Evolutionary conservation across 148 eudicot genomes (phyloP).

Genomic region (Silene latifolia): DNA sequence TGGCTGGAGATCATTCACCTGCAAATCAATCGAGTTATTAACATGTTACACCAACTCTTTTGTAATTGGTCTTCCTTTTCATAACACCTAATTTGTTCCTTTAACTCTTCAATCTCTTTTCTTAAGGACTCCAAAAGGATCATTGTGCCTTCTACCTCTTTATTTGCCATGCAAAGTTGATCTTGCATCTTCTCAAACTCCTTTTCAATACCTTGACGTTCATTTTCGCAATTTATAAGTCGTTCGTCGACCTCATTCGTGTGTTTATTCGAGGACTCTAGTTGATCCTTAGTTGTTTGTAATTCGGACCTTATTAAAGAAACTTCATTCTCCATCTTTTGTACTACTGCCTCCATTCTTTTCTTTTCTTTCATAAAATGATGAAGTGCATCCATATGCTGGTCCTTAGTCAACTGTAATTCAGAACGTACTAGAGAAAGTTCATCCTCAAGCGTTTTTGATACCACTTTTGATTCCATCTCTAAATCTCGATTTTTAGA

Average conservation of each 20-base stretch:
- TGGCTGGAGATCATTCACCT: background rate
- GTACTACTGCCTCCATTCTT: background rate
- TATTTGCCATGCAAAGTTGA: background rate
- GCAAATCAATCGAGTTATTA: background rate
- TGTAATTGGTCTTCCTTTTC: slow-evolving; percentile 6
- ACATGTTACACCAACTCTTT: background rate
- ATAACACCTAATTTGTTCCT: slow-evolving; percentile 1
- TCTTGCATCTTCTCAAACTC: background rate
- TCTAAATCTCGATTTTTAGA: background rate
- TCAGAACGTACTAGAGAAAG: background rate
- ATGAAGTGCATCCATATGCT: no score
- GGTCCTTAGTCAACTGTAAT: background rate
- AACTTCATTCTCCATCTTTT: slow-evolving; percentile 8
- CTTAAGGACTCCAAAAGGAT: background rate
- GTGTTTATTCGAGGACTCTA: background rate
- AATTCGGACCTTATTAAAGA: background rate
- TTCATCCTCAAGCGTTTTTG: background rate
- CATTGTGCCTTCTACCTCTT: background rate
- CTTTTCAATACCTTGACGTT: background rate
- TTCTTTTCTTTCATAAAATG: no score
- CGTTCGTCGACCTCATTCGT: slow-evolving; percentile 7
- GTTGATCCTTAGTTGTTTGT: background rate
- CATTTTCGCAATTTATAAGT: background rate
- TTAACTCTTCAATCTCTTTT: slow-evolving; percentile 13
- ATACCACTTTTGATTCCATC: background rate